These are phyloP conservation scores for Fraxinus greggii DNA, from an alignment of 305 asterid genomes.

Conservation along the genomic window DNA sequence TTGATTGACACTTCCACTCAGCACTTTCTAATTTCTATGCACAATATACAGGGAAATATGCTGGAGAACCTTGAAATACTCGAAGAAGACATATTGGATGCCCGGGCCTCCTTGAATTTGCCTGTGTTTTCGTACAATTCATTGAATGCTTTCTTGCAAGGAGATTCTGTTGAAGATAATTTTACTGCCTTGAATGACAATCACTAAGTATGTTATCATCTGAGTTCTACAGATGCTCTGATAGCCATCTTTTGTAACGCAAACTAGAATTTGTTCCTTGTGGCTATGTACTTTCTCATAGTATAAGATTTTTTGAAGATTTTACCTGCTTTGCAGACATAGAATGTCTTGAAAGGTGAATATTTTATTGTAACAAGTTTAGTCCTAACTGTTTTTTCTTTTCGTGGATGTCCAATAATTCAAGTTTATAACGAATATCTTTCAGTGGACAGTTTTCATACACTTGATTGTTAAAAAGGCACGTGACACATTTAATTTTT, in stretches of 20 bases:
- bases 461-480: neutral
- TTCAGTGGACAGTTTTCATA: neutral
- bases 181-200: constrained; percentile 1
- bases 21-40: neutral
- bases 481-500: neutral
- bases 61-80: constrained; percentile 38
- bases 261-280: neutral
- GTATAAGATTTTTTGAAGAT: neutral
- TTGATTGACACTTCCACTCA: neutral
- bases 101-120: constrained; percentile 45
- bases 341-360: neutral
- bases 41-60: constrained; percentile 43
- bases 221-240: constrained; percentile 7
- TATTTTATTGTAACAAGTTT: neutral
- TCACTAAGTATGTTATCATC: neutral
- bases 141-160: constrained; percentile 30
- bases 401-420: neutral
- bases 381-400: neutral
- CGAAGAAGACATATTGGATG: constrained; percentile 58
- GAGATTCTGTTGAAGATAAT: constrained; percentile 19
- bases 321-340: neutral
- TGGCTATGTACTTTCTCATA: neutral
- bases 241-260: neutral
- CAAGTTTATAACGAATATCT: neutral
- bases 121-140: constrained; percentile 45